Percentiles rank a stretch among this genome's conserved stretches.
These are phyloP conservation scores for Camellia oleifera DNA, from an alignment of 179 eudicot genomes.

Conservation along the genomic window DNA sequence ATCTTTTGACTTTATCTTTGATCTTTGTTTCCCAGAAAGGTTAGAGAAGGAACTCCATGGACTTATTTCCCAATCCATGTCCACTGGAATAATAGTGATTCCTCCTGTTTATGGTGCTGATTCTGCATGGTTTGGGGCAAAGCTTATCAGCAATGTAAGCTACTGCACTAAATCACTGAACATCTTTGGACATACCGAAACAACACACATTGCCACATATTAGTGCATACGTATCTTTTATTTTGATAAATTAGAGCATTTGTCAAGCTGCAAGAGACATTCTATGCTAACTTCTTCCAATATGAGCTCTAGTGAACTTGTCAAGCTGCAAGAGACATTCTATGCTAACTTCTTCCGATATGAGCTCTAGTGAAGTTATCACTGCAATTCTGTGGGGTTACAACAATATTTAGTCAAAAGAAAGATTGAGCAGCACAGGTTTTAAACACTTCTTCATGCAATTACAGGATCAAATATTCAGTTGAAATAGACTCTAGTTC, in stretches of 20 bases:
- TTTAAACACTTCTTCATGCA: background rate
- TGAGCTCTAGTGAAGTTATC: background rate
- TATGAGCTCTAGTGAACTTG: background rate
- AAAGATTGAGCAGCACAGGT: background rate
- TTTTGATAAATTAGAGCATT: background rate
- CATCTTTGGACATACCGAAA: background rate
- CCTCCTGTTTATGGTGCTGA: slow-evolving; percentile 78
- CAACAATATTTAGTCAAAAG: background rate
- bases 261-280: background rate
- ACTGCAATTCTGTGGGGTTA: background rate
- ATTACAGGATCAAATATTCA: background rate
- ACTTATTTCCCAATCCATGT: slow-evolving; percentile 44
- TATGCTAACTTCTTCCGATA: too few species aligned
- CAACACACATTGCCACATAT: background rate
- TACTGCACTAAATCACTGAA: background rate
- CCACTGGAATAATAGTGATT: slow-evolving; percentile 61
- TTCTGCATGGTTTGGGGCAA: slow-evolving; percentile 95
- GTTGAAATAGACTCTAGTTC: background rate
- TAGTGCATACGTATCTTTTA: background rate
- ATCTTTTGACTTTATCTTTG: background rate
- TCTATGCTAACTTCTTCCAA: background rate
- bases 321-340: too few species aligned
- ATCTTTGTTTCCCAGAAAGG: slow-evolving; percentile 53
- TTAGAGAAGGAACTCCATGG: slow-evolving; percentile 73
- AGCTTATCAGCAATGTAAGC: slow-evolving; percentile 82